Percentiles rank a stretch among this genome's conserved stretches.
These are phyloP conservation scores for Stachybotrys chartarum DNA, from an alignment of 2,329 filamentous ascomycete genomes.

Conservation along the genomic window DNA sequence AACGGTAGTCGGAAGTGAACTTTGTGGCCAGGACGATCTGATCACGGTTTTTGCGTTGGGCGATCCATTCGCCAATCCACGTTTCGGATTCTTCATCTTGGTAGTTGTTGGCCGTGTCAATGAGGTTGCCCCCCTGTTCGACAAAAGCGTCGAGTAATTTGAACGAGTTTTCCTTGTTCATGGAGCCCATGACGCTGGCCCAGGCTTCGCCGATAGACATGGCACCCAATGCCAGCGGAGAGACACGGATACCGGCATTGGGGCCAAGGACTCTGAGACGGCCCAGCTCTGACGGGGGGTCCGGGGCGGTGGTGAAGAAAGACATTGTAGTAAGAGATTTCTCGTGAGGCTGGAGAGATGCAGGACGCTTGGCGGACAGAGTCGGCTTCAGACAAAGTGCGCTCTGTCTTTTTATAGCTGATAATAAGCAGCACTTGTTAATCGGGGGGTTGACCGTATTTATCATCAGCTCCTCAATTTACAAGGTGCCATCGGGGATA, in stretches of 20 bases:
- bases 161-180: slow-evolving; percentile 47
- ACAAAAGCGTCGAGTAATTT: slow-evolving; percentile 51
- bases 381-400: too few relatives aligned
- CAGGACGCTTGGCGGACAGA: too few relatives aligned
- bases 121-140: slow-evolving; percentile 57
- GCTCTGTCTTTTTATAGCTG: too few relatives aligned
- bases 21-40: slow-evolving; percentile 49
- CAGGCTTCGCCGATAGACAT: slow-evolving; percentile 45
- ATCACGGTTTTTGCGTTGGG: slow-evolving; percentile 40
- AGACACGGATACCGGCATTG: slow-evolving; percentile 33
- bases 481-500: too few relatives aligned
- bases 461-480: too few relatives aligned
- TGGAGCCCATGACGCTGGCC: slow-evolving; percentile 39
- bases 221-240: slow-evolving; percentile 43
- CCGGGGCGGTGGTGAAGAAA: slow-evolving; percentile 16
- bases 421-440: too few relatives aligned
- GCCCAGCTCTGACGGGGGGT: slow-evolving; percentile 41
- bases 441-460: too few relatives aligned
- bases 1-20: slow-evolving; percentile 42
- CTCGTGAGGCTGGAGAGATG: too few relatives aligned
- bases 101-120: slow-evolving; percentile 57
- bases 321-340: too few relatives aligned
- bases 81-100: slow-evolving; percentile 49
- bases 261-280: slow-evolving; percentile 44
- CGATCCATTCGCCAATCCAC: slow-evolving; percentile 53